phyloP scores from a whole-genome alignment of 768 basidiomycete species.

The Royoungia palumana region DNA sequence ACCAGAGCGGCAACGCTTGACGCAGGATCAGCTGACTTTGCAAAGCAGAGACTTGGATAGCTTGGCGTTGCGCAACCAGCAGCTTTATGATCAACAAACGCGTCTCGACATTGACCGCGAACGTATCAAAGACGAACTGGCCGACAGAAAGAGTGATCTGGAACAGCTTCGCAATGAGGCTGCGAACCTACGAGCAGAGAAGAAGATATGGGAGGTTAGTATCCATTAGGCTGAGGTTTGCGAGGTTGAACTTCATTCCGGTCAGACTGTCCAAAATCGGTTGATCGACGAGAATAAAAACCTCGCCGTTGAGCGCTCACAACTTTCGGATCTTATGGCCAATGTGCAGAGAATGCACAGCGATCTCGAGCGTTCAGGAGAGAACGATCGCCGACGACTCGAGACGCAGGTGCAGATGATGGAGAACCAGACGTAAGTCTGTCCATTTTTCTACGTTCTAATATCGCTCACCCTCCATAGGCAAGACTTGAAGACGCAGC shows the following conservation, averaged over 20 bases:
- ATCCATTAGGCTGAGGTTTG: neutral
- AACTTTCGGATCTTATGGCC: constrained; percentile 81
- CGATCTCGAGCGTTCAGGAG: constrained; percentile 78
- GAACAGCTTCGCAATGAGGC: constrained; percentile 83
- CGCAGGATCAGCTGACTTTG: constrained; percentile 62
- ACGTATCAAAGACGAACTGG: constrained; percentile 64
- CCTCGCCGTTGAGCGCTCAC: constrained; percentile 76
- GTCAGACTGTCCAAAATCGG: constrained; percentile 72
- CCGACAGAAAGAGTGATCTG: constrained; percentile 52
- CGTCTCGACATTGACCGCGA: constrained; percentile 73
- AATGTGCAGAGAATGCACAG: constrained; percentile 90
- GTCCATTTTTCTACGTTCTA: neutral
- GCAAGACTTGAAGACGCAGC: constrained; percentile 67
- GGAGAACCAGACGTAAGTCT: constrained; percentile 70
- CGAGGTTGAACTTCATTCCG: constrained; percentile 7
- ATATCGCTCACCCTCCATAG: constrained; percentile 35
- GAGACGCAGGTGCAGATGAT: constrained; percentile 78
- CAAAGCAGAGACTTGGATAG: constrained; percentile 65
- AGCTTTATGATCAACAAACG: constrained; percentile 70
- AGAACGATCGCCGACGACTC: constrained; percentile 77
- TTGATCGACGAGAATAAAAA: constrained; percentile 83
- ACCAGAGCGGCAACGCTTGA: constrained; percentile 66
- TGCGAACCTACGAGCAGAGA: constrained; percentile 89
- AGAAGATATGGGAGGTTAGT: constrained; percentile 86
- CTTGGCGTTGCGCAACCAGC: constrained; percentile 62